phyloP scores from a whole-genome alignment of 768 basidiomycete genomes.

The Lentinula detonsa region DNA sequence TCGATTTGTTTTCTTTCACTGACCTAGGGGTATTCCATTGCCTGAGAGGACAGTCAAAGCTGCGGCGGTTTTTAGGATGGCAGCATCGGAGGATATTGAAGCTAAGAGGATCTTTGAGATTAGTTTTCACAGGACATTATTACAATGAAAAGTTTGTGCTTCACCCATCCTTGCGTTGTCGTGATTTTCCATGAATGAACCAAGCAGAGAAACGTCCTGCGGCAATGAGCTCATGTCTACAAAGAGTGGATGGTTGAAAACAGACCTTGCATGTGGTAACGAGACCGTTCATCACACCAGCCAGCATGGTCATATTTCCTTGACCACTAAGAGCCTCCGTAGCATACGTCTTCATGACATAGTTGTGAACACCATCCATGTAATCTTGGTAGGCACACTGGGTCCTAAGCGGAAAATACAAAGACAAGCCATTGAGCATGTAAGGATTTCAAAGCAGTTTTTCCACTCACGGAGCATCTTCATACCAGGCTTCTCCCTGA shows the following conservation, averaged over 20 bases:
- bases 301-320: neutral
- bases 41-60: constrained; percentile 60
- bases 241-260: constrained; percentile 34
- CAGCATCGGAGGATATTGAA: neutral
- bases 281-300: neutral
- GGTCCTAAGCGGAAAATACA: neutral
- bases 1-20: neutral
- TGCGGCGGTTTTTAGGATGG: constrained; percentile 31
- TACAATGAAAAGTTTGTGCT: constrained; percentile 26
- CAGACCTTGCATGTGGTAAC: constrained; percentile 14
- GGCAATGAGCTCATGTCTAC: constrained; percentile 24
- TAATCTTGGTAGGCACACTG: neutral
- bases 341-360: neutral
- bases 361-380: neutral
- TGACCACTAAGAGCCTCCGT: neutral
- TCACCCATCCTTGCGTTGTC: constrained; percentile 54
- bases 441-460: neutral
- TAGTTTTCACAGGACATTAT: neutral
- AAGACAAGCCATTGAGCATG: neutral
- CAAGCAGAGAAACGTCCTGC: constrained; percentile 32
- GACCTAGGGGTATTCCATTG: constrained; percentile 60
- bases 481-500: constrained; percentile 45
- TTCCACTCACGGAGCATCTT: neutral
- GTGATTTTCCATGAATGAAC: constrained; percentile 69
- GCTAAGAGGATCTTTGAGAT: neutral